Evolutionary conservation across 345 rosid species (phyloP), one percentile per base, ranked within the genome.

Genomic region (Camelina neglecta): DNA sequence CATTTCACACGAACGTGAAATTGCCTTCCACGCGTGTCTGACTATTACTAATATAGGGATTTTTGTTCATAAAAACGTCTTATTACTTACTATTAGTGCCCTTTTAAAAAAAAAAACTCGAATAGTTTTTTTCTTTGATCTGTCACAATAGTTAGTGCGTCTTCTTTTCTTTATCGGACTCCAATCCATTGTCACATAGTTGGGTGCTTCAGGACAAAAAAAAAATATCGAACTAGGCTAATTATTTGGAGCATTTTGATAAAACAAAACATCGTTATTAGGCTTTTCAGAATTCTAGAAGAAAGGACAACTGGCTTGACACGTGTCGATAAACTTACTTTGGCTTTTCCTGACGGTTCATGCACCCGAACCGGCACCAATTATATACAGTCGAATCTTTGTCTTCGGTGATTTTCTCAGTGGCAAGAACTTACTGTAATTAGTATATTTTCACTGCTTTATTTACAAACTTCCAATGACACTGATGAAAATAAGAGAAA

Each of bases 251-350:
- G 68, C 38, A 41, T 29, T 31, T 29, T 65, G 60, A 71, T 71
- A 38, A 16, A 77, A 41, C 13, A 57, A 21, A 68, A 77, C 69
- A 78, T 59, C 73, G 42, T 51, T 78, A 51, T 67, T 66, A 72
- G 48, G 65, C 77, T 67, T 65, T 78, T 60, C 55, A 11, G 24
- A 78, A 60, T 58, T 78, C 81, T 78, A 72, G 74, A 78, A 78
- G 58, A 42, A 54, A 62, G 70, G 74, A 78, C 77, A 66, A 60
- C 64, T 78, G 77, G 77, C 73, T 71, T 29, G 29, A 71, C 76
- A 73, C 73, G 41, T 72, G 73, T 72, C 62, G 3, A 60, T 69
- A 20, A 1, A 42, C 35, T 47, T 51, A 8, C 29, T 44, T 44
- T 44, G 49, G 41, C 38, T 47, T 35, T 48, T 64, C 7, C 33